Evolutionary conservation across 78 protist genomes (phyloP), one percentile per base, ranked within the genome.

Genomic region (Dictyostelium brefeldianum): DNA sequence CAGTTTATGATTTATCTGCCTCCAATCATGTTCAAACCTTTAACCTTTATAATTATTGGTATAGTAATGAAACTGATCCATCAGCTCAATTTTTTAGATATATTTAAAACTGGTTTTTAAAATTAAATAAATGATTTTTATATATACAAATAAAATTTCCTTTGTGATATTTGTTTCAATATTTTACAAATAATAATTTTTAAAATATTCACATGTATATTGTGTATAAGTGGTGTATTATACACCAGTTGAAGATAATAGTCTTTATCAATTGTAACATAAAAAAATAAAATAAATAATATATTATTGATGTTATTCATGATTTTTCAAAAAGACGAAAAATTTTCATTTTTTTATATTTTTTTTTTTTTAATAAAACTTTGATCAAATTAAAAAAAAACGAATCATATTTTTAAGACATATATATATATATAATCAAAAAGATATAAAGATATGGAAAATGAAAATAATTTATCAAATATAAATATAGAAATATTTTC

Each of bases 401-500:
- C 11, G 20, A 64, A 27, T 12, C 20, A 11, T n/a, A 12, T 4
- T 27, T 2, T 3, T 12, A 69, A 17, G n/a, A n/a, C n/a, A n/a
- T n/a, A n/a, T n/a, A n/a, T n/a, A 57, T 20, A 57, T 11, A 57
- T 57, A 57, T 11, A 20, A 20, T 20, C 22, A 57, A 4, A 20
- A 43, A n/a, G n/a, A n/a, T n/a, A n/a, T n/a, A 27, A 15, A 57
- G 31, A 9, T 27, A 54, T 79, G 50, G 47, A 57, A 18, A 69
- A 48, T 64, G 57, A 25, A 22, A 74, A 87, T 46, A 56, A 77
- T 56, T 43, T 87, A n/a, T 27, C 83, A 48, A 64, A 87, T 18
- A 87, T 87, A 10, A 87, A 78, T 87, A 87, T 87, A 74, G 75
- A 87, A 25, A 87, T 87, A 59, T 87, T 77, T 56, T 77, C 93